Conservation (phyloP, 2,329 filamentous ascomycete genomes). For the Amauroascus niger region DNA sequence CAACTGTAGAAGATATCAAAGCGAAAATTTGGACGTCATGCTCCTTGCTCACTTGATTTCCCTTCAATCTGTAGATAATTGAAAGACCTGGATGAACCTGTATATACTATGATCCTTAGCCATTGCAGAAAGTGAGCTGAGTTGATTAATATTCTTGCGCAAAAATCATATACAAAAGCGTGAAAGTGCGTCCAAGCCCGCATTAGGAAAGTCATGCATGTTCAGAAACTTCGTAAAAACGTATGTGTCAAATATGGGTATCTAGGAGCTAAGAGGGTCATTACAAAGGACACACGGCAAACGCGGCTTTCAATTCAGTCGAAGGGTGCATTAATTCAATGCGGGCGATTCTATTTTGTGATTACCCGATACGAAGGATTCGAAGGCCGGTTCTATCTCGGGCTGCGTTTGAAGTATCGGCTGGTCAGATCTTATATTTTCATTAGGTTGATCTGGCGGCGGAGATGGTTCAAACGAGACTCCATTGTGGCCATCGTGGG, state of each 20-base stretch:
- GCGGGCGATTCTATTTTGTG: background rate
- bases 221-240: too few species aligned
- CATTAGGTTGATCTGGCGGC: slow-evolving; percentile 7
- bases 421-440: background rate
- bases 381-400: background rate
- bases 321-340: background rate
- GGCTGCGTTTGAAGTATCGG: background rate
- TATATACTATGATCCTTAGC: too few species aligned
- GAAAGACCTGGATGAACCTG: background rate
- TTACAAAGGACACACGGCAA: background rate
- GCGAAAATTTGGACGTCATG: background rate
- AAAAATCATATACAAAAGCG: background rate
- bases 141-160: too few species aligned
- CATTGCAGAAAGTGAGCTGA: background rate
- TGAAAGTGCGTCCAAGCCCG: too few species aligned
- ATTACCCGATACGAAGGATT: background rate
- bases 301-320: background rate
- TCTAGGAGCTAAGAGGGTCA: slow-evolving; percentile 1
- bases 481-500: slow-evolving; percentile 43
- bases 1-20: background rate
- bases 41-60: background rate
- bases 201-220: too few species aligned
- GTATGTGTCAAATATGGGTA: background rate
- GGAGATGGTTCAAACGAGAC: slow-evolving; percentile 27
- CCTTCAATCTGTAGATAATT: background rate